A percentile compares a stretch with the other conserved stretches of the same genome.
Conservation (phyloP, 192 early-diverging fungal species). For the Glomus cerebriforme region DNA sequence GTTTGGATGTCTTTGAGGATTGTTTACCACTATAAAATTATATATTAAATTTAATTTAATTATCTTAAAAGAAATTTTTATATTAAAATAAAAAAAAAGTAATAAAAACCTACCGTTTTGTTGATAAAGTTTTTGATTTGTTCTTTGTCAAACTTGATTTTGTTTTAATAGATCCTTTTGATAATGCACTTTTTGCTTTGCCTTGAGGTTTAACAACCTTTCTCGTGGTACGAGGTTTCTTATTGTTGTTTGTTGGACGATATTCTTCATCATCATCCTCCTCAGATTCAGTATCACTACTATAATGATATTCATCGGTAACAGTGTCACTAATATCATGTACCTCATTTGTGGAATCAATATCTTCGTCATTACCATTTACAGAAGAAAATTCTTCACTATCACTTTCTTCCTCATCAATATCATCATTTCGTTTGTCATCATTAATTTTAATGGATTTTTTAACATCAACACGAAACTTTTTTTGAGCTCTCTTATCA, state of each 20-base stretch:
- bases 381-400: neutral
- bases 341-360: neutral
- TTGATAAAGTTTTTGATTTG: neutral
- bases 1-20: neutral
- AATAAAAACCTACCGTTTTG: neutral
- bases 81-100: too few relatives aligned
- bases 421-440: neutral
- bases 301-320: constrained; percentile 16
- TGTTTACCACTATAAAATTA: neutral
- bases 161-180: neutral
- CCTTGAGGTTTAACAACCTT: neutral
- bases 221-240: neutral
- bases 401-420: neutral
- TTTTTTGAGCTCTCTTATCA: neutral
- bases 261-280: constrained; percentile 27
- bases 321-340: constrained; percentile 1
- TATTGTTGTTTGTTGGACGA: constrained; percentile 2
- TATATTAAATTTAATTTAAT: too few relatives aligned
- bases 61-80: too few relatives aligned
- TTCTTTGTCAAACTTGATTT: neutral
- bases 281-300: neutral
- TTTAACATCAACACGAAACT: neutral
- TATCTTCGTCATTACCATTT: neutral
- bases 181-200: neutral
- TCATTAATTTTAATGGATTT: neutral